A percentile compares a stretch with the other conserved stretches of the same genome.
Conservation (phyloP, 1,284 basidiomycete genomes). For the Malassezia sp. region DNA sequence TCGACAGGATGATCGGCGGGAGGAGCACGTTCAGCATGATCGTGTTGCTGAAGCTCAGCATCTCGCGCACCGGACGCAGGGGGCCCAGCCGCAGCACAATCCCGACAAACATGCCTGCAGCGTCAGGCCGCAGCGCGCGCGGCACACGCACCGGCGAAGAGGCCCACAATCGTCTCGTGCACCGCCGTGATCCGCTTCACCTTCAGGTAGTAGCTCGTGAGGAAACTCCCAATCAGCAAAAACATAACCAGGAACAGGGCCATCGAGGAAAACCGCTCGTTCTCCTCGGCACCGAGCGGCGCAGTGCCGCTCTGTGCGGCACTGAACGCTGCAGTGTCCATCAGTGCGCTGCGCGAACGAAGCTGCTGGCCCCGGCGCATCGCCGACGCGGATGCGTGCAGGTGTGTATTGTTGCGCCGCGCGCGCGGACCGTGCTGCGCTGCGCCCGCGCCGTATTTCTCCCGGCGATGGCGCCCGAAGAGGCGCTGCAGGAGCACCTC, state of each 20-base stretch:
- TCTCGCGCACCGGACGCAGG: constrained; percentile 85
- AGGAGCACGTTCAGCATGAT: constrained; percentile 94
- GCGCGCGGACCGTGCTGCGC: no score
- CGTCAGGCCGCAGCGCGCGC: no score
- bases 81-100: constrained; percentile 78
- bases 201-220: constrained; percentile 95
- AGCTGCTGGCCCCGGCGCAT: no score
- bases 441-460: no score
- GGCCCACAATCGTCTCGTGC: constrained; percentile 91
- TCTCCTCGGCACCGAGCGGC: constrained; percentile 34
- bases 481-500: neutral
- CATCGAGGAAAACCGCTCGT: constrained; percentile 41
- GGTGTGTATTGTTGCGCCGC: no score
- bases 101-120: constrained; percentile 79
- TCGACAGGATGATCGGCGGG: constrained; percentile 95
- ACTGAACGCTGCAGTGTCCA: no score
- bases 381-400: no score
- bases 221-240: constrained; percentile 83
- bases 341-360: no score
- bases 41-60: constrained; percentile 94
- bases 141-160: constrained; percentile 58
- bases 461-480: neutral
- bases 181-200: constrained; percentile 88
- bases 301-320: no score
- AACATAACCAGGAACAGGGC: constrained; percentile 62